phyloP scores from a whole-genome alignment of 768 basidiomycete genomes.

The Boletus edulis region DNA sequence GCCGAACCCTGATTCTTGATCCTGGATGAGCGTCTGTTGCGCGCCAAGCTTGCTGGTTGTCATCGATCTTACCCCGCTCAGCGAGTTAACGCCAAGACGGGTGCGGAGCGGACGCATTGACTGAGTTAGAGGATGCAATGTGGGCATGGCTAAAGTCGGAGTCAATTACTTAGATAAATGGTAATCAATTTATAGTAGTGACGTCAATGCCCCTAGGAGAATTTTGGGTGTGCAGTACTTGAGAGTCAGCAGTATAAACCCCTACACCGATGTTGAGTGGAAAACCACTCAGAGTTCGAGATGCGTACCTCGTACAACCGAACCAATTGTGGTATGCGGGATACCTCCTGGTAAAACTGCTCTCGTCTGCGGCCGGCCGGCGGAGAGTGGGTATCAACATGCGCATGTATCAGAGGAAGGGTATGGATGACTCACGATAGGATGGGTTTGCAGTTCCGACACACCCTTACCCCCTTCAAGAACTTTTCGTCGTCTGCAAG shows the following conservation, averaged over 20 bases:
- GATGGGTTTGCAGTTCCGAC: conserved; percentile 75
- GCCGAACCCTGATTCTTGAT: conserved; percentile 11
- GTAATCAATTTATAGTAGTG: neutral
- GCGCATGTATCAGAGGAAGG: neutral
- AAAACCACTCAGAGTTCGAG: neutral
- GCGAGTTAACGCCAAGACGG: neutral
- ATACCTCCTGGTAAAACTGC: conserved; percentile 70
- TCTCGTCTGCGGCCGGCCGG: conserved; percentile 51
- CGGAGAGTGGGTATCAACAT: neutral
- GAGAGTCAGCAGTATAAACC: no score
- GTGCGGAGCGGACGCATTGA: neutral
- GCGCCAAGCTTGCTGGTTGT: neutral
- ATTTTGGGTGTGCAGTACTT: no score
- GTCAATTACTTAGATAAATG: no score
- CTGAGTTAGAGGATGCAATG: neutral
- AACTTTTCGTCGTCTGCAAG: conserved; percentile 74
- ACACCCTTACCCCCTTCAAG: conserved; percentile 84
- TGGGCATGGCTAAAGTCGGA: neutral
- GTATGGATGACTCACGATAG: conserved; percentile 63
- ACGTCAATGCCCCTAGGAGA: neutral
- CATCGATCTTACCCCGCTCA: neutral
- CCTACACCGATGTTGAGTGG: conserved; percentile 35
- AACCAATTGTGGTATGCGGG: conserved; percentile 56
- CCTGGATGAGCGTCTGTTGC: conserved; percentile 7
- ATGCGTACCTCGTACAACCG: conserved; percentile 66